Evolutionary conservation across 495 filamentous ascomycete species (phyloP).

Genomic region (Cercophora samala): DNA sequence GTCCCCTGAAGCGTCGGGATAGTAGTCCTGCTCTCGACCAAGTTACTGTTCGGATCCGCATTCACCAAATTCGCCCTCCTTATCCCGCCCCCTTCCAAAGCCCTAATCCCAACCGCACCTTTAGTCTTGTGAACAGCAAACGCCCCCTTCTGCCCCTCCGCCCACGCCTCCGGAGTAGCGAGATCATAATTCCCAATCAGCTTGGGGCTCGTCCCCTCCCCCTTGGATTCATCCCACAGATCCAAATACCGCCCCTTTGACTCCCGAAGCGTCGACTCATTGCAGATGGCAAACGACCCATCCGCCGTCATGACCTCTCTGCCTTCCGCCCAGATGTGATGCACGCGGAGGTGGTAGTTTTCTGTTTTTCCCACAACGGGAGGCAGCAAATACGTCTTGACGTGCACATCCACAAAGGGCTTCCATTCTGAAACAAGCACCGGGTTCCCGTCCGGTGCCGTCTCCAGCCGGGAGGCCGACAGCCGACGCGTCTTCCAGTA

Average conservation of each 20-base stretch:
- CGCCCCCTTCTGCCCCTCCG: conserved; percentile 47
- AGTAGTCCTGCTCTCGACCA: conserved; percentile 65
- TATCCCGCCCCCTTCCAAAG: conserved; percentile 29
- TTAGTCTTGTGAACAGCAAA: conserved; percentile 55
- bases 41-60: conserved; percentile 74
- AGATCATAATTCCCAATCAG: conserved; percentile 56
- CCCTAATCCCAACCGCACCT: conserved; percentile 68
- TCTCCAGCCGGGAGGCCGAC: conserved; percentile 54
- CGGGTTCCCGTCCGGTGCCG: conserved; percentile 41
- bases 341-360: conserved; percentile 68
- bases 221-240: conserved; percentile 41
- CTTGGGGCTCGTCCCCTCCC: conserved; percentile 49
- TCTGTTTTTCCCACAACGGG: conserved; percentile 44
- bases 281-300: conserved; percentile 67
- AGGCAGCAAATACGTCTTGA: conserved; percentile 63
- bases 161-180: conserved; percentile 56
- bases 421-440: conserved; percentile 65
- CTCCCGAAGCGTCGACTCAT: conserved; percentile 43
- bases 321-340: conserved; percentile 52
- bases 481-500: conserved; percentile 71
- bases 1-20: conserved; percentile 62
- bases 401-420: conserved; percentile 61
- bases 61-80: conserved; percentile 61
- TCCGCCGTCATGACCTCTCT: conserved; percentile 65
- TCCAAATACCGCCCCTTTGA: conserved; percentile 57